A percentile compares a stretch with the other conserved stretches of the same genome.
These are phyloP conservation scores for Daldinia sp. DNA, from an alignment of 2,329 filamentous ascomycete genomes.

Conservation along the genomic window DNA sequence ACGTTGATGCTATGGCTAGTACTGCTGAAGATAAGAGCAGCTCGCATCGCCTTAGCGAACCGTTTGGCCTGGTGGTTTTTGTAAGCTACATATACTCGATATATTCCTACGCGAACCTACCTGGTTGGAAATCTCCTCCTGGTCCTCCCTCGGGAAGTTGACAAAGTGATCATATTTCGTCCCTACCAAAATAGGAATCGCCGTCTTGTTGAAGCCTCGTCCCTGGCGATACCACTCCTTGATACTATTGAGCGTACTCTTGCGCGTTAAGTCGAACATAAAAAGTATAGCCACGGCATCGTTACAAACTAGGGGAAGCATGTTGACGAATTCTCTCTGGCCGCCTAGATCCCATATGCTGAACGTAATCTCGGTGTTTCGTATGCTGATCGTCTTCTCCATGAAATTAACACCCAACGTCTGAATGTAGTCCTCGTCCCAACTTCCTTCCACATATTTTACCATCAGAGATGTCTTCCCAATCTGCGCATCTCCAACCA, in stretches of 20 bases:
- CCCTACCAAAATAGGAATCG: slow-evolving; percentile 96
- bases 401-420: slow-evolving; percentile 99
- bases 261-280: slow-evolving; percentile 99
- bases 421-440: slow-evolving; percentile 99
- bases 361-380: slow-evolving; percentile 99
- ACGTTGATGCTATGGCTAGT: slow-evolving; percentile 99
- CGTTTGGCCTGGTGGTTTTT: slow-evolving; percentile 77
- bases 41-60: slow-evolving; percentile 98
- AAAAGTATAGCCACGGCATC: slow-evolving; percentile 98
- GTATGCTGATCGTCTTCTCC: slow-evolving; percentile 99
- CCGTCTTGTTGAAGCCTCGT: slow-evolving; percentile 98
- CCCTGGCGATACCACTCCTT: slow-evolving; percentile 99
- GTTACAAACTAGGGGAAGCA: slow-evolving; percentile 99
- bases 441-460: slow-evolving; percentile 99
- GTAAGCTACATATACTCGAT: slow-evolving; percentile 37
- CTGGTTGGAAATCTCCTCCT: slow-evolving; percentile 98
- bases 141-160: slow-evolving; percentile 96
- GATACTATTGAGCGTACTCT: slow-evolving; percentile 98
- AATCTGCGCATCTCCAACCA: slow-evolving; percentile 99
- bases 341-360: slow-evolving; percentile 99
- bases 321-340: slow-evolving; percentile 99
- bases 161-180: slow-evolving; percentile 99
- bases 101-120: slow-evolving; percentile 58
- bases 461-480: slow-evolving; percentile 99
- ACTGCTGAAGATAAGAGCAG: slow-evolving; percentile 96